These are phyloP conservation scores for Aquanectria penicillioides DNA, from an alignment of 2,329 filamentous ascomycete species.

Conservation along the genomic window DNA sequence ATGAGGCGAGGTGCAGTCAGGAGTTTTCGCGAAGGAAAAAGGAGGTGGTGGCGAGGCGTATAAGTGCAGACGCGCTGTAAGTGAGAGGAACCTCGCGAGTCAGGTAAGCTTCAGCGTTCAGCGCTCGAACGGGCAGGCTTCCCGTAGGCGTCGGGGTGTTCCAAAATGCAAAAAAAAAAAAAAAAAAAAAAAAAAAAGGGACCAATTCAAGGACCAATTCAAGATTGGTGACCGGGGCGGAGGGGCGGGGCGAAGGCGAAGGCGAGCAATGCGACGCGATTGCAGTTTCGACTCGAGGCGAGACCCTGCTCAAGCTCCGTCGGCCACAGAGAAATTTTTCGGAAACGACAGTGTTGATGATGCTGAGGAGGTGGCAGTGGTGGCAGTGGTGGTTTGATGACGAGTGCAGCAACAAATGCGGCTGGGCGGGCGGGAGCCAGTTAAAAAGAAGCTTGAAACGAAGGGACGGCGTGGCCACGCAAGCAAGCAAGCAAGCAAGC, in stretches of 20 bases:
- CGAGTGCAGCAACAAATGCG: constrained; percentile 8
- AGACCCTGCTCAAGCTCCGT: constrained; percentile 6
- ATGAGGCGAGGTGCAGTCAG: too few relatives aligned
- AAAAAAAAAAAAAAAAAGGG: too few relatives aligned
- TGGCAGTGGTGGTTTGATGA: too few relatives aligned
- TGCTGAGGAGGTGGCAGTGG: not conserved
- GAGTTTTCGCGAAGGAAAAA: not conserved
- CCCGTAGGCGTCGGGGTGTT: too few relatives aligned
- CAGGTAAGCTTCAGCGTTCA: constrained; percentile 6
- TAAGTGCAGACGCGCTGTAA: constrained; percentile 1
- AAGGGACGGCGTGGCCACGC: constrained; percentile 4
- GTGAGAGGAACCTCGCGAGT: constrained; percentile 1
- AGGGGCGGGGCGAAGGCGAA: not conserved
- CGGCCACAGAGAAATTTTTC: constrained; percentile 3
- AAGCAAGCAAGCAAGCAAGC: not conserved
- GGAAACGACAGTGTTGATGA: constrained; percentile 1
- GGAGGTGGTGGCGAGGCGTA: not conserved
- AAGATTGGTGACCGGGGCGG: not conserved
- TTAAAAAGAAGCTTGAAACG: constrained; percentile 8
- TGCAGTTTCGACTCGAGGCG: constrained; percentile 9
- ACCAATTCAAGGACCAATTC: too few relatives aligned
- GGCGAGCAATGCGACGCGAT: not conserved
- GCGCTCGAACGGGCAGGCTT: too few relatives aligned
- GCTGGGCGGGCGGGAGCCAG: constrained; percentile 7
- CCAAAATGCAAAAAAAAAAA: too few relatives aligned